phyloP scores from a whole-genome alignment of 768 basidiomycete species.

The Lactarius trivialis region DNA sequence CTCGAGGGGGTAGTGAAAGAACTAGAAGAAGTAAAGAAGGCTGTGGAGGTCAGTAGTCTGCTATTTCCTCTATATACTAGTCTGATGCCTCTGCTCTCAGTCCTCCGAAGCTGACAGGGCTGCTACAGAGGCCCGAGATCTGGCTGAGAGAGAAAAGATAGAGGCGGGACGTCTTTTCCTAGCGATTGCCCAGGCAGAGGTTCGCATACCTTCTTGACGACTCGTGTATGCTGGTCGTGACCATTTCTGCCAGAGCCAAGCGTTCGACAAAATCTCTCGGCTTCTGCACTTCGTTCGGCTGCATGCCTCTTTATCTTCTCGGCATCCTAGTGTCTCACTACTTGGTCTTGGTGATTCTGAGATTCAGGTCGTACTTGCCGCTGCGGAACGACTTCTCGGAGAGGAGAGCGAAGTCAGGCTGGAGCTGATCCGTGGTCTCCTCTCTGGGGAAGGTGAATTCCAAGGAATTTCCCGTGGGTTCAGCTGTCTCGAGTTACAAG shows the following conservation, averaged over 20 bases:
- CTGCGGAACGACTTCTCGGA: constrained; percentile 48
- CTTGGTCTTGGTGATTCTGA: constrained; percentile 47
- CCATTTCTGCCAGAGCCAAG: constrained; percentile 35
- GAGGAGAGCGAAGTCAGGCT: constrained; percentile 47
- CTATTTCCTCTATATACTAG: background rate
- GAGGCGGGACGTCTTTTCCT: constrained; percentile 50
- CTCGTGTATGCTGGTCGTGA: background rate
- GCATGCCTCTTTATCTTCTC: constrained; percentile 42
- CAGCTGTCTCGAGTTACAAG: constrained; percentile 6
- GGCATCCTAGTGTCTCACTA: constrained; percentile 37
- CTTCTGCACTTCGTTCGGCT: constrained; percentile 56
- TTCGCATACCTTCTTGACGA: constrained; percentile 28
- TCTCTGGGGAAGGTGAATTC: constrained; percentile 52
- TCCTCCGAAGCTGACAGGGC: constrained; percentile 55
- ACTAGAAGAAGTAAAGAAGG: constrained; percentile 76
- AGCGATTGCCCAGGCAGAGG: constrained; percentile 55
- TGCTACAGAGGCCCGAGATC: constrained; percentile 49
- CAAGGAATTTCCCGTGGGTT: constrained; percentile 60
- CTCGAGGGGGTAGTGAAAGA: constrained; percentile 79
- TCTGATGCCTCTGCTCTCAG: constrained; percentile 32
- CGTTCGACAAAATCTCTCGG: constrained; percentile 40
- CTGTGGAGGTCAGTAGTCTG: constrained; percentile 58
- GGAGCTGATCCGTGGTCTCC: constrained; percentile 46
- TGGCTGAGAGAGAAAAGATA: constrained; percentile 48
- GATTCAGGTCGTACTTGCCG: constrained; percentile 46